A percentile compares a stretch with the other conserved stretches of the same genome.
Conservation (phyloP, 2,329 filamentous ascomycete genomes). For the Epichloe gansuensis region DNA sequence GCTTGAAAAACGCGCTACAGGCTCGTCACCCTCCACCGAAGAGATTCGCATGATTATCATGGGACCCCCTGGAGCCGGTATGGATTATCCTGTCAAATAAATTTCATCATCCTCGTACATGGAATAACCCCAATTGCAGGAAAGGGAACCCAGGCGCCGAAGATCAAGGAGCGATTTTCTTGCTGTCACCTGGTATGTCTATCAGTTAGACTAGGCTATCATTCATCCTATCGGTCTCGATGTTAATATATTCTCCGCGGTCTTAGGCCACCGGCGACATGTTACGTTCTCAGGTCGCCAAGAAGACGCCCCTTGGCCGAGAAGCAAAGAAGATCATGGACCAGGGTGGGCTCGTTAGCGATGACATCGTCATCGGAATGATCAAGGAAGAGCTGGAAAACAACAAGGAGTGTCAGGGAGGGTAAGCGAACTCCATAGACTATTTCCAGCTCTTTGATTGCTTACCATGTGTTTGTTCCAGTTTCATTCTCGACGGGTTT, state of each 20-base stretch:
- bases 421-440: slow-evolving; percentile 42
- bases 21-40: slow-evolving; percentile 38
- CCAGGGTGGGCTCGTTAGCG: slow-evolving; percentile 88
- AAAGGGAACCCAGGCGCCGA: slow-evolving; percentile 97
- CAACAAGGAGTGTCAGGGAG: slow-evolving; percentile 93
- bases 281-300: slow-evolving; percentile 94
- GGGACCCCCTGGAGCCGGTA: slow-evolving; percentile 93
- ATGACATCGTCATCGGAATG: slow-evolving; percentile 99
- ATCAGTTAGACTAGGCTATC: not conserved
- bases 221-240: not conserved
- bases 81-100: slow-evolving; percentile 16
- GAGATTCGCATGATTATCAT: slow-evolving; percentile 94
- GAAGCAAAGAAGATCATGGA: slow-evolving; percentile 99
- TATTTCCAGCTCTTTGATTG: not conserved
- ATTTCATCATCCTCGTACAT: not conserved
- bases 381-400: slow-evolving; percentile 93
- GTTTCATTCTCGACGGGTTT: slow-evolving; percentile 98
- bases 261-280: slow-evolving; percentile 90
- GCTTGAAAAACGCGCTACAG: slow-evolving; percentile 62
- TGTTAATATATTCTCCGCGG: not conserved
- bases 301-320: slow-evolving; percentile 86
- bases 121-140: slow-evolving; percentile 38
- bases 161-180: slow-evolving; percentile 95
- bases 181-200: slow-evolving; percentile 82
- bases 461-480: slow-evolving; percentile 23